Percentiles rank a stretch among this genome's conserved stretches.
Evolutionary conservation across 1,284 basidiomycete species (phyloP).

Genomic region (Cryptococcus sp.): DNA sequence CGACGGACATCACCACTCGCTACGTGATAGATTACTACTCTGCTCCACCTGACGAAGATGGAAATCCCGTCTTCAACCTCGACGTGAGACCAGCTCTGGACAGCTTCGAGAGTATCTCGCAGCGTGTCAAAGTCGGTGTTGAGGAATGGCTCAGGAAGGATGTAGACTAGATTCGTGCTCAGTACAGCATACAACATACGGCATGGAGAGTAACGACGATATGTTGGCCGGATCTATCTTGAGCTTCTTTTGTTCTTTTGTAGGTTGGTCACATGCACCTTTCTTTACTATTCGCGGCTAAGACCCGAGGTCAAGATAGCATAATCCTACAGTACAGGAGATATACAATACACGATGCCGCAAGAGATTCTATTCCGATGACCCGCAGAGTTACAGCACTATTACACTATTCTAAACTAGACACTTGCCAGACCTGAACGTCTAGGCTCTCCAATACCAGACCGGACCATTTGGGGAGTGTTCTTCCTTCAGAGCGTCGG

Average conservation of each 20-base stretch:
- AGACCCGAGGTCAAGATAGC: neutral
- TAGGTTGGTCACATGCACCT: neutral
- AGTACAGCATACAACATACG: neutral
- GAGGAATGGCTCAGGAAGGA: constrained; percentile 63
- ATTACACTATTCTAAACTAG: neutral
- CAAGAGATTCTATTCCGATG: too few species aligned
- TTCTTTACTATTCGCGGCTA: neutral
- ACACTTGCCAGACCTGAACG: neutral
- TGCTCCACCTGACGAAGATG: constrained; percentile 78
- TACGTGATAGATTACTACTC: constrained; percentile 98
- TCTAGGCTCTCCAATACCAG: constrained; percentile 39
- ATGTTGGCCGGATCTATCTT: neutral
- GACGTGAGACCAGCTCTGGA: constrained; percentile 90
- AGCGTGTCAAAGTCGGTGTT: constrained; percentile 69
- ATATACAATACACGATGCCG: neutral
- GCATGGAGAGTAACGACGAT: neutral
- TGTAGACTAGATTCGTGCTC: constrained; percentile 11
- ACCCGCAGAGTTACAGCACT: too few species aligned
- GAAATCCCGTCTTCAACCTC: constrained; percentile 85
- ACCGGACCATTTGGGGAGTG: constrained; percentile 44
- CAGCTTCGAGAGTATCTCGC: constrained; percentile 68
- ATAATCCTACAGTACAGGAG: neutral
- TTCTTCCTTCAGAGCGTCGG: constrained; percentile 34
- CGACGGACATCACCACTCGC: constrained; percentile 63
- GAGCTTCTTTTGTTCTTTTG: neutral